Conservation (phyloP, 2,329 filamentous ascomycete species). For the Fusarium caatingaense region DNA sequence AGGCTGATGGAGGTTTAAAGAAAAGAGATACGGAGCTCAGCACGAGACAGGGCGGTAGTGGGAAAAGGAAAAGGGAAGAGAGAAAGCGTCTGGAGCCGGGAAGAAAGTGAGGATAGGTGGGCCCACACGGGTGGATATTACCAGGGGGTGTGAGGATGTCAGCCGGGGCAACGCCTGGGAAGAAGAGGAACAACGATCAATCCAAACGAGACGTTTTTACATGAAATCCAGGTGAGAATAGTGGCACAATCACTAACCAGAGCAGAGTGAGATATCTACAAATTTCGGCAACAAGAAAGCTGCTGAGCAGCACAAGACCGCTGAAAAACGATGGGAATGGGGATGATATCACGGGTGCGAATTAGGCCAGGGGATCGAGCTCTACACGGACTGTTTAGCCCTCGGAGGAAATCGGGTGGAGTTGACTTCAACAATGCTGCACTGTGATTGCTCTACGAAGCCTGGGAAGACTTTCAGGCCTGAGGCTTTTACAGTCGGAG, state of each 20-base stretch:
- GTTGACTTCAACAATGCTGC: slow-evolving; percentile 45
- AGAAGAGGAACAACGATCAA: slow-evolving; percentile 44
- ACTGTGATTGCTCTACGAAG: slow-evolving; percentile 46
- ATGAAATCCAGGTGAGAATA: slow-evolving; percentile 36
- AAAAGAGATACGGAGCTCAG: slow-evolving; percentile 51
- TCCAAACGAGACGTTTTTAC: slow-evolving; percentile 50
- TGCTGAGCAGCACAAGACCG: slow-evolving; percentile 16
- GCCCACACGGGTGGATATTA: slow-evolving; percentile 50
- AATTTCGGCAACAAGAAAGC: slow-evolving; percentile 1
- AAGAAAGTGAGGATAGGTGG: slow-evolving; percentile 52
- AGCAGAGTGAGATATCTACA: slow-evolving; percentile 7
- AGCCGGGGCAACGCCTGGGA: slow-evolving; percentile 51
- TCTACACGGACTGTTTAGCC: slow-evolving; percentile 48
- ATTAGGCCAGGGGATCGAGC: slow-evolving; percentile 40
- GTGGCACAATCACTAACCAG: slow-evolving; percentile 18
- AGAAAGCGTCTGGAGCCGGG: slow-evolving; percentile 53
- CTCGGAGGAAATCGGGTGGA: slow-evolving; percentile 53
- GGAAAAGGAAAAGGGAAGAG: slow-evolving; percentile 57
- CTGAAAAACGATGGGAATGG: slow-evolving; percentile 26
- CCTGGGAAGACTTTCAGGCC: slow-evolving; percentile 45
- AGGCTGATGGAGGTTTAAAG: slow-evolving; percentile 51
- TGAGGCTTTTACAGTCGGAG: slow-evolving; percentile 50
- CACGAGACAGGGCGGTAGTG: slow-evolving; percentile 51
- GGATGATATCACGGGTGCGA: slow-evolving; percentile 42
- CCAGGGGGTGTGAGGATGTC: slow-evolving; percentile 49